Base-by-base conservation (phyloP, 2,329 filamentous ascomycete genomes). In the Arthrinium phaeospermum region DNA sequence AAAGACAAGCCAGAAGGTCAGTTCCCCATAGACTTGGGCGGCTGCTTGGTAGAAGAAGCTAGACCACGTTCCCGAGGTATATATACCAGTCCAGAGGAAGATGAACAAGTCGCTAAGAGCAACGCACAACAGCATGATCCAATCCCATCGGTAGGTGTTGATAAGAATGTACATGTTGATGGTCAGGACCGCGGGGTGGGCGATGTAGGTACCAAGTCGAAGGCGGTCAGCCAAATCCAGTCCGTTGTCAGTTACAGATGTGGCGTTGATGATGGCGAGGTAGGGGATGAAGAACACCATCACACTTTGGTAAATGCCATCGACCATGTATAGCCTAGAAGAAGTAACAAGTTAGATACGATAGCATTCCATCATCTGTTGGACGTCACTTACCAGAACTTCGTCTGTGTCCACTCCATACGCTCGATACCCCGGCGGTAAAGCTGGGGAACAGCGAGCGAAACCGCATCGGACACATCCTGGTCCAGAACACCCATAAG, bases 101-200 rank as follows among this genome's bases (percentile, higher is more conserved):
- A 98, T 90, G 78, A 98, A 90, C 44, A 98, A 81, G 74, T 93
- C 93, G 83, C 95, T 98, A 81, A 98, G 89, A 34, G 84, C 83
- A 70, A 97, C 92, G 74, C 98, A 92, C 73, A 98, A 85, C 30
- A 95, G 83, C 84, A 97, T 97, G 78, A 99, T 87, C 96, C 96
- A 99, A 82, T 99, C 96, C 96, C 96, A 99, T 73, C 96, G 91
- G 82, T 98, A 98, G 0, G 94, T 97, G 83, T 99, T 99, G 85
- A 98, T 91, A 75, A 99, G 86, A 76, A 99, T 94, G 85, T 98
- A 99, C 73, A 92, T 85, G 82, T 99, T 99, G 86, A 98, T 97
- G 53, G 94, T 92, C 76, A 97, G 85, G 72, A 99, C 92, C 8
- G 94, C 91, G 19, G 94, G 93, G 72, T 94, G 94, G 3, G 92